Conservation (phyloP, 305 asterid species). For the Fraxinus xanthoxyloides region DNA sequence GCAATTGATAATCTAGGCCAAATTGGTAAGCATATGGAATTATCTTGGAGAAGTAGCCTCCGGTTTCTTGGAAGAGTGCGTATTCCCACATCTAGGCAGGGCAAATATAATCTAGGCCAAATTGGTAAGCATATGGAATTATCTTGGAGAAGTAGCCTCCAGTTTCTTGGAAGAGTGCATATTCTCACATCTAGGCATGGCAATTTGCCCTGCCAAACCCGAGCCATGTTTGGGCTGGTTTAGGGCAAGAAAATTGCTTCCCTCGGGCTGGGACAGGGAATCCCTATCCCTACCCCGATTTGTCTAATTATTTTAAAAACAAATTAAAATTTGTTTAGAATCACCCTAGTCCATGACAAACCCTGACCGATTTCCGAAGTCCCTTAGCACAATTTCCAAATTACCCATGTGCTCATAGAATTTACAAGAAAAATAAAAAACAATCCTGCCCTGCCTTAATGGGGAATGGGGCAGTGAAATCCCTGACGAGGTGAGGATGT, state of each 20-base stretch:
- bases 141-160: slow-evolving; percentile 36
- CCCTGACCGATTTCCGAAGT: background rate
- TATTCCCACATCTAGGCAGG: slow-evolving; percentile 38
- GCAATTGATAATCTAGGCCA: slow-evolving; percentile 67
- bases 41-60: slow-evolving; percentile 50
- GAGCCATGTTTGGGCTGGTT: background rate
- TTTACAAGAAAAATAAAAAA: background rate
- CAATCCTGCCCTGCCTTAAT: background rate
- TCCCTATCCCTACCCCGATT: background rate
- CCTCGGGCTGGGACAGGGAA: background rate
- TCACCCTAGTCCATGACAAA: background rate
- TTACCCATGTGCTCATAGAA: background rate
- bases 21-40: slow-evolving; percentile 69
- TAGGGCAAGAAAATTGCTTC: background rate
- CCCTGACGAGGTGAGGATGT: background rate
- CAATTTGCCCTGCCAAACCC: background rate
- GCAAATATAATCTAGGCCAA: slow-evolving; percentile 46
- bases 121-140: slow-evolving; percentile 71
- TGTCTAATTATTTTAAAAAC: background rate
- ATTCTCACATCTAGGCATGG: background rate
- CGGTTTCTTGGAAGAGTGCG: slow-evolving; percentile 48
- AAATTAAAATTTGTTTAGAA: background rate
- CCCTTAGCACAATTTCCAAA: background rate
- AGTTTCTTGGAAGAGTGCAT: slow-evolving; percentile 21
- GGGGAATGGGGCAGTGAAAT: background rate